Conservation (phyloP, 176 grass and related monocot species). For the Avena insularis region DNA sequence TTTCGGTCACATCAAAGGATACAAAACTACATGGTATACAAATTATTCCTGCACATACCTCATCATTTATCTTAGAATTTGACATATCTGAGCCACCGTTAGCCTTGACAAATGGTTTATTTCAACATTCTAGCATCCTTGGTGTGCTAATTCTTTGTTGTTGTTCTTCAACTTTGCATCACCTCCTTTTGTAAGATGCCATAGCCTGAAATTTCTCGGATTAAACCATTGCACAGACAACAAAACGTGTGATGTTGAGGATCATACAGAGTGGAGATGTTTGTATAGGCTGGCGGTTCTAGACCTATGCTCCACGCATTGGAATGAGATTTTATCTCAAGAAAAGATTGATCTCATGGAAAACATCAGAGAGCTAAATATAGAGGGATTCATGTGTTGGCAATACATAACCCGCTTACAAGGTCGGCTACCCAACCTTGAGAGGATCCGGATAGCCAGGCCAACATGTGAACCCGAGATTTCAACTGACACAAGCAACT, state of each 20-base stretch:
- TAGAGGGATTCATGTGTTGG: not conserved
- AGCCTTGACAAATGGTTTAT: not conserved
- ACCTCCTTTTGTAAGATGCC: not conserved
- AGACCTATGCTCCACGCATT: not conserved
- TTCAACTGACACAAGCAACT: no score
- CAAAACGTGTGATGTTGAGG: not conserved
- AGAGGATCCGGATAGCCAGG: not conserved
- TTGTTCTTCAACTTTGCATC: not conserved
- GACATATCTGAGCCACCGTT: not conserved
- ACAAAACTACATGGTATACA: not conserved
- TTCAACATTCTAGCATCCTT: not conserved
- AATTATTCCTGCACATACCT: not conserved
- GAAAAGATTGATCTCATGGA: not conserved
- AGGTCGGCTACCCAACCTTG: not conserved
- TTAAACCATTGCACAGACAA: not conserved
- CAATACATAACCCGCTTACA: not conserved
- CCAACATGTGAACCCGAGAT: no score
- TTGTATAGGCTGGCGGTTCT: not conserved
- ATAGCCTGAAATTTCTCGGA: not conserved
- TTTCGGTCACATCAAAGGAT: no score
- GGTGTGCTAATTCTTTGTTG: not conserved
- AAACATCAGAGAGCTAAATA: not conserved
- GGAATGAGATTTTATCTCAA: not conserved
- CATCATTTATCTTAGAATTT: not conserved
- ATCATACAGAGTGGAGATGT: not conserved